Conservation (phyloP, 352 stramenopile genomes). For the Pythium sp. region DNA sequence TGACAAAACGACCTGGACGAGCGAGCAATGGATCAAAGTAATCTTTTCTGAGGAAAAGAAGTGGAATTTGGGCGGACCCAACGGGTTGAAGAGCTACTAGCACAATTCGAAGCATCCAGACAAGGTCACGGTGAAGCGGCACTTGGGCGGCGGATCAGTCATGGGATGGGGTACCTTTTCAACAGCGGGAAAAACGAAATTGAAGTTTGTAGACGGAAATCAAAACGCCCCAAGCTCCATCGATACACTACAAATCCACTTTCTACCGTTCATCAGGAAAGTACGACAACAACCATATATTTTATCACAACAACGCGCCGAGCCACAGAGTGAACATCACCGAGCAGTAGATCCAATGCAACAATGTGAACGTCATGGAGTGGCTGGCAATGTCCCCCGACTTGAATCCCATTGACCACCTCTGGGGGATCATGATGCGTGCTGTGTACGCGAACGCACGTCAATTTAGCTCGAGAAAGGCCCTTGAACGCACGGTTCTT, state of each 20-base stretch:
- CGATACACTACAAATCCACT: not conserved
- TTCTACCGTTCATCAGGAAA: not conserved
- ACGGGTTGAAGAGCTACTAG: not conserved
- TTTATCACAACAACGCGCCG: too few species aligned
- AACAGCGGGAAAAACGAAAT: not conserved
- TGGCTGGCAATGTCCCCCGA: not conserved
- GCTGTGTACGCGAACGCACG: slow-evolving; percentile 3
- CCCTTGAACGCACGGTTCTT: not conserved
- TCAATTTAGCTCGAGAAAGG: slow-evolving; percentile 1
- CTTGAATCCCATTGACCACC: not conserved
- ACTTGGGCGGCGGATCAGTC: not conserved
- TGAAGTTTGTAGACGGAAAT: not conserved
- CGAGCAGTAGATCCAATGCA: not conserved
- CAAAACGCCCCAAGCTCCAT: not conserved
- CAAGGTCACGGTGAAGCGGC: not conserved
- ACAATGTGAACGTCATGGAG: not conserved
- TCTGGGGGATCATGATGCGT: not conserved
- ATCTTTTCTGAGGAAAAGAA: not conserved
- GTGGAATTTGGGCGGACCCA: not conserved
- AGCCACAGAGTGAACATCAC: not conserved
- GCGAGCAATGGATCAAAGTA: not conserved
- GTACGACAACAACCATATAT: too few species aligned
- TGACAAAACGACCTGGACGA: not conserved
- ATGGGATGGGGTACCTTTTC: not conserved
- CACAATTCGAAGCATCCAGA: not conserved